phyloP scores from a whole-genome alignment of 768 basidiomycete genomes.

The Calocera viscosa region DNA sequence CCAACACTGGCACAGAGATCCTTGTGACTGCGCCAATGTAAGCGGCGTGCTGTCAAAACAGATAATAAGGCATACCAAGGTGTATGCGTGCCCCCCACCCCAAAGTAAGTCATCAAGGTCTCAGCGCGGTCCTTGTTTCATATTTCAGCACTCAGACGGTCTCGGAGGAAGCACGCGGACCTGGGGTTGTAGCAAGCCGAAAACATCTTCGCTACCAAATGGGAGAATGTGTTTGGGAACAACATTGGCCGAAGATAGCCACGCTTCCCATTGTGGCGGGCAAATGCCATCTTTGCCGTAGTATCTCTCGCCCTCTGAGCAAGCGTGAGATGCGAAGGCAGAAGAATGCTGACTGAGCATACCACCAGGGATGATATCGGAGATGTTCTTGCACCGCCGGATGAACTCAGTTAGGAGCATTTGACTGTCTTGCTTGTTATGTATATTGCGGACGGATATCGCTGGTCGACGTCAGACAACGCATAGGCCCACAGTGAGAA shows the following conservation, averaged over 20 bases:
- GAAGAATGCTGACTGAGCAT: background rate
- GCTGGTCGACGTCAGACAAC: constrained; percentile 28
- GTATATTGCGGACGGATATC: constrained; percentile 51
- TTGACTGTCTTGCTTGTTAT: constrained; percentile 40
- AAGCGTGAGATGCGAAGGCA: background rate
- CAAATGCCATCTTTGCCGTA: constrained; percentile 73
- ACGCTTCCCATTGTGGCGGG: constrained; percentile 50
- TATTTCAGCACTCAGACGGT: background rate
- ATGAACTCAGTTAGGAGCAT: constrained; percentile 47
- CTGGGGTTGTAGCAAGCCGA: constrained; percentile 41
- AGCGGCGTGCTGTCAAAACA: background rate
- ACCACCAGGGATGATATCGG: constrained; percentile 33
- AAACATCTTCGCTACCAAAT: constrained; percentile 42
- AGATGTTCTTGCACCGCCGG: constrained; percentile 29
- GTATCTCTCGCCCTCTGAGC: constrained; percentile 32
- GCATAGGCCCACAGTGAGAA: background rate
- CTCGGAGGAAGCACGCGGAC: constrained; percentile 29
- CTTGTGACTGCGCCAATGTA: constrained; percentile 43
- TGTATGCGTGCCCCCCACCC: constrained; percentile 70
- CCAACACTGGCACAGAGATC: constrained; percentile 75
- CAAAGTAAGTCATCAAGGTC: constrained; percentile 77
- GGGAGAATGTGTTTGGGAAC: constrained; percentile 46
- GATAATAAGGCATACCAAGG: constrained; percentile 26
- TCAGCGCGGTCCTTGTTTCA: constrained; percentile 46
- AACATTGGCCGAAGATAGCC: constrained; percentile 37